Conservation (phyloP, 139 green algal species). For the Zygnema circumcarinatum region DNA sequence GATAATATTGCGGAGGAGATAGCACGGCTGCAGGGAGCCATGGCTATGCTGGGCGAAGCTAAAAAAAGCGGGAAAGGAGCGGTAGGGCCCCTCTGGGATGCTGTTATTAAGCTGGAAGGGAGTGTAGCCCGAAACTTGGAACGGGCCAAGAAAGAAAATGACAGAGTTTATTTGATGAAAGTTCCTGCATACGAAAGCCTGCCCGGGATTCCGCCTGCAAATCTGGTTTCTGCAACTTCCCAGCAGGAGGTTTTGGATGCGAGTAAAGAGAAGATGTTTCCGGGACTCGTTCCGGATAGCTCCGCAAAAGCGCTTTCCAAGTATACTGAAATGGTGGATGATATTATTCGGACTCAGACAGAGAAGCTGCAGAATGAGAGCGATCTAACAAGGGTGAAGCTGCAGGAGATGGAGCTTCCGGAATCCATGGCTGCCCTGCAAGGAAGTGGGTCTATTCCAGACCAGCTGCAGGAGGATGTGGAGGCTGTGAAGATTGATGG, state of each 20-base stretch:
- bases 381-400: constrained; percentile 80
- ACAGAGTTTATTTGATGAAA: constrained; percentile 57
- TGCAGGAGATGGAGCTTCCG: constrained; percentile 76
- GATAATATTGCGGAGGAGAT: constrained; percentile 59
- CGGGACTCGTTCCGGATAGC: constrained; percentile 49
- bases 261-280: constrained; percentile 50
- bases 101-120: constrained; percentile 53
- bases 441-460: constrained; percentile 69
- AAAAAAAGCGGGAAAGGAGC: constrained; percentile 51
- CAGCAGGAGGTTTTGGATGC: constrained; percentile 42
- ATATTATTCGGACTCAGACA: constrained; percentile 68
- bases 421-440: constrained; percentile 61
- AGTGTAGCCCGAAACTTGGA: constrained; percentile 36
- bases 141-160: constrained; percentile 58
- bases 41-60: constrained; percentile 34
- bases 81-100: constrained; percentile 44
- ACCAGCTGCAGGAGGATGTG: constrained; percentile 78
- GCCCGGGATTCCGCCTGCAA: constrained; percentile 23
- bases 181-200: constrained; percentile 40
- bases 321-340: constrained; percentile 84
- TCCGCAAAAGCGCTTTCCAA: constrained; percentile 60
- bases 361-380: constrained; percentile 74
- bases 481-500: constrained; percentile 59
- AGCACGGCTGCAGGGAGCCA: constrained; percentile 54
- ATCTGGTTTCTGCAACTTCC: constrained; percentile 28